A percentile compares a stretch with the other conserved stretches of the same genome.
Conservation (phyloP, 805 yeast species). For the Kluyveromyces wickerhamii region DNA sequence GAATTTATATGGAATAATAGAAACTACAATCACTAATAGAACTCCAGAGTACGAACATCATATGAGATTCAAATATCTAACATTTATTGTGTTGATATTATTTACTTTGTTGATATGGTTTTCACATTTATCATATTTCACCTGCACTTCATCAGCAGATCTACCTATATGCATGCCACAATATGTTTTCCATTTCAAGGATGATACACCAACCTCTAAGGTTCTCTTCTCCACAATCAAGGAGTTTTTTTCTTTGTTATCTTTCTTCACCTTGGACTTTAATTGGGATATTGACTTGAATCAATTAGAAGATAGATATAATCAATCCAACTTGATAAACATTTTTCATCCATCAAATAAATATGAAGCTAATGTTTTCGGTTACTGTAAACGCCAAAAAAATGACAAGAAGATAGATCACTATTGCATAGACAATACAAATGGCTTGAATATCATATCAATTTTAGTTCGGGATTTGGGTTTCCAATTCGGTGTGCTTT, state of each 20-base stretch:
- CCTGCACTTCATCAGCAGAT: slow-evolving; percentile 15
- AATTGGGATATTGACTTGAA: slow-evolving; percentile 16
- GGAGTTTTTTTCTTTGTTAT: slow-evolving; percentile 21
- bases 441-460: slow-evolving; percentile 23
- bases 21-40: no score
- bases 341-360: slow-evolving; percentile 17
- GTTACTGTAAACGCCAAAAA: slow-evolving; percentile 21
- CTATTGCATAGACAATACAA: slow-evolving; percentile 18
- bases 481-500: slow-evolving; percentile 20
- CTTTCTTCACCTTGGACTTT: slow-evolving; percentile 26
- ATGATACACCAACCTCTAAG: slow-evolving; percentile 16
- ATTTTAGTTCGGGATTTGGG: slow-evolving; percentile 26
- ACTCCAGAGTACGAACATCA: no score
- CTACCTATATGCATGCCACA: slow-evolving; percentile 24
- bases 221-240: slow-evolving; percentile 19
- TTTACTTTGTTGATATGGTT: slow-evolving; percentile 4
- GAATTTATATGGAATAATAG: no score
- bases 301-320: slow-evolving; percentile 10
- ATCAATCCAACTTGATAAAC: slow-evolving; percentile 23
- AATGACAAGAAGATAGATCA: slow-evolving; percentile 6
- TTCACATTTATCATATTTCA: slow-evolving; percentile 18
- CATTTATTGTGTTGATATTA: slow-evolving; percentile 1
- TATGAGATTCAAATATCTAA: neutral
- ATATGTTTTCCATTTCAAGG: slow-evolving; percentile 18
- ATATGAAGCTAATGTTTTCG: slow-evolving; percentile 21